Base-by-base conservation (phyloP, 306 rosid species). In the Adenanthera pavonina region DNA sequence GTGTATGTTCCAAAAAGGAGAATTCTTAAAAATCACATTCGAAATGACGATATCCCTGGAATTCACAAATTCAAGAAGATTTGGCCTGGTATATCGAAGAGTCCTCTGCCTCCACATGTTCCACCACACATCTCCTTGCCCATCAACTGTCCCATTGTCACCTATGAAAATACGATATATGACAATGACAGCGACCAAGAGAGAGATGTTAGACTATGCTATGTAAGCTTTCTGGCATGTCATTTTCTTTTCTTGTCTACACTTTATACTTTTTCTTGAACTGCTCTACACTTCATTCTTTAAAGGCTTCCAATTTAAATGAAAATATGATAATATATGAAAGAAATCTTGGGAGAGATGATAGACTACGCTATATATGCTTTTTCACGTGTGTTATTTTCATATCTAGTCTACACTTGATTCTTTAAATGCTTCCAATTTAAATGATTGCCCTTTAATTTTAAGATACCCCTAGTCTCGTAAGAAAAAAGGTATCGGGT, bases 1-100 rank as follows among this genome's bases (percentile, higher is more conserved):
- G 82, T 96, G 98, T 72, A 93, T 87, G 86, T 96, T 96, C 99
- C 99, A 92, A 85, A 96, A 92, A 65, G 99, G 97, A 41, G 99
- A 93, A 82, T 96, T 83, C 87, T 76, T 88, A 78, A 96, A 91
- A 81, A 92, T 84, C 81, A 93, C 92, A 77, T 90, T 86, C 20
- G 98, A 89, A 78, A 95, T 92, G 70, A 93, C 79, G 78, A 96
- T 92, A 81, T 92, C 67, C 57, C 49, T 82, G 17, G 98, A 93
- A 79, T 92, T 96, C 54, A 93, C 8, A 83, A 95, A 93, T 74
- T 95, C 98, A 51, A 93, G 72, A 8, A 93, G 98, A 87, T 69
- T 89, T 9, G 98, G 99, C 73, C 99, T 92, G n/a, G 99, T 93
- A 82, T 47, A 95, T 65, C 81, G 74, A 62, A 95, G 97, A 69